Evolutionary conservation across 805 yeast genomes (phyloP), one percentile per base, ranked within the genome.

Genomic region (Kodamaea fukazawae): DNA sequence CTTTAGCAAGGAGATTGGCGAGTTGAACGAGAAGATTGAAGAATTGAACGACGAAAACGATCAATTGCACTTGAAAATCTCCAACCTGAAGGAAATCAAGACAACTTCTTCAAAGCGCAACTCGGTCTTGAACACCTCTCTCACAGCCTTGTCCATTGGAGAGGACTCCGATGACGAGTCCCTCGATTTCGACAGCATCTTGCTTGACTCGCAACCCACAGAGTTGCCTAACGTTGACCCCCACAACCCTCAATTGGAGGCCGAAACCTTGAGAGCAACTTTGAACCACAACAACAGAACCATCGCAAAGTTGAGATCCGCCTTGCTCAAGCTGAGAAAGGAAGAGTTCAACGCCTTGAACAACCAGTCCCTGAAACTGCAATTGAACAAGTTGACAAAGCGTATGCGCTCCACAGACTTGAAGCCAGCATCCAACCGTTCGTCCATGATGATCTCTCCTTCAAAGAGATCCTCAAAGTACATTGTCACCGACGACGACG

Each of bases 21-120:
- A 71, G 12, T 61, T 81, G 42, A 78, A 71, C 48, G 57, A 57
- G 3, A 72, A 76, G 34, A 76, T 83, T 34, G 72, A 71, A 23
- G 81, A 76, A 34, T 61, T 84, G 44, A 84, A 83, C 54, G 83
- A 81, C 50, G 89, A 82, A 53, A 83, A 83, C 58, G 85, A 81
- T 47, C 66, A 67, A 15, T 63, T 83, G 40, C 77, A 73, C 51
- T 57, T 64, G 45, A 65, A 71, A 36, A 37, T 65, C 13, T 35
- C 55, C 42, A 40, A 41, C 18, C 12, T 45, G 35, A 39, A 45
- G 35, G 39, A 50, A 38, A 14, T 9, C 35, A n/a, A 34, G 14
- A 14, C 28, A 38, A 7, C 29, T 4, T 31, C 34, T 4, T 27
- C 32, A 5, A 35, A 38, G 28, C 28, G 42, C 15, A 15, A 60